Base-by-base conservation (phyloP, 257 asterid genomes). In the Penstemon barbatus region DNA sequence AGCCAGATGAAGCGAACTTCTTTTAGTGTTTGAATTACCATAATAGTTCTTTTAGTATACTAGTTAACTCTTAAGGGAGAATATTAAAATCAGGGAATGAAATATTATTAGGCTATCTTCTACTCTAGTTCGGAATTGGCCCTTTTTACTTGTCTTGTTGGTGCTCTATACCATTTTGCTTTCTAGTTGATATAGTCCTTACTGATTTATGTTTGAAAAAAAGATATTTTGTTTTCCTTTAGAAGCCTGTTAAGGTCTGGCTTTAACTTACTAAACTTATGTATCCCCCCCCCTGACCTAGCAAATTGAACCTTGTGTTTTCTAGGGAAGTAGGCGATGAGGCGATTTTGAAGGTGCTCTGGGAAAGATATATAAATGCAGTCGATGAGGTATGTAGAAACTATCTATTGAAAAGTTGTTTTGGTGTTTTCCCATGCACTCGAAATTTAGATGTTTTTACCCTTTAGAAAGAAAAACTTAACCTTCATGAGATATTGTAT, bases 271-370 rank as follows among this genome's bases (percentile, higher is more conserved):
- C 71, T 13, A 25, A 62, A 75, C 53, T 41, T 56, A 12, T 71
- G 61, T 33, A 5, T 66, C 56, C 42, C 11, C 61, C 18, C 18
- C 50, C 15, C 19, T 72, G 9, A 54, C 57, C 69, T 72, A 69
- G 68, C 74, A 36, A 66, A 68, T 78, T 48, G 65, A 64, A 56
- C 76, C 65, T 63, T 76, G 36, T 54, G 46, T 72, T 79, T 66
- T 71, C 74, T 58, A 93, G 99, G 75, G 99, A 90, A 75, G 85
- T 76, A 53, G 99, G 97, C 5, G 96, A 90, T 63, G 97, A 93
- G 86, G 96, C 87, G 13, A 93, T 90, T 56, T 81, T 93, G 80
- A 85, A 85, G 81, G 76, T 82, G 49, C 86, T 93, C 66, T 86
- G 91, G 88, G 89, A 80, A 81, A 87, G 85, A 83, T 87, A 76